Evolutionary conservation across 2,329 filamentous ascomycete genomes (phyloP).

Genomic region (Plenodomus lindquistii): DNA sequence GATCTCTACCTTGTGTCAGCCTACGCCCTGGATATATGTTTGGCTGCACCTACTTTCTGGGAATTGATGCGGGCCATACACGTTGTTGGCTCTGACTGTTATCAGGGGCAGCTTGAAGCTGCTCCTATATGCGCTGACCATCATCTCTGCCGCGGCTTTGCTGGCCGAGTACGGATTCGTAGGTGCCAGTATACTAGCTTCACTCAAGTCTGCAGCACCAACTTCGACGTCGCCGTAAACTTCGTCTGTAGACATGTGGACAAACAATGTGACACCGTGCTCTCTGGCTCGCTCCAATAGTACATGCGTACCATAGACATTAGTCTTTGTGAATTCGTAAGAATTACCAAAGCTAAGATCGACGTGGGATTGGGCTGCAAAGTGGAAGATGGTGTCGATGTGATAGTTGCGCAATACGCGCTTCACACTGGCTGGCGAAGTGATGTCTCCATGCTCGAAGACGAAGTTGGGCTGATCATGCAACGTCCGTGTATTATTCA

Average conservation of each 20-base stretch:
- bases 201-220: constrained; percentile 70
- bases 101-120: constrained; percentile 80
- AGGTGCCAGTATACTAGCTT: constrained; percentile 74
- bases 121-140: constrained; percentile 84
- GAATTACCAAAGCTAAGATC: constrained; percentile 83
- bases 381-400: constrained; percentile 81
- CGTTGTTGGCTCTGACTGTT: constrained; percentile 81
- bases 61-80: constrained; percentile 83
- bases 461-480: constrained; percentile 71
- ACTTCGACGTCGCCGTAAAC: constrained; percentile 81
- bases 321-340: constrained; percentile 78
- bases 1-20: constrained; percentile 62
- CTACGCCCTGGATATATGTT: no score
- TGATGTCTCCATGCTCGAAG: constrained; percentile 81
- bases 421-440: constrained; percentile 69
- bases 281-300: constrained; percentile 77
- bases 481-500: constrained; percentile 76
- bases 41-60: constrained; percentile 69
- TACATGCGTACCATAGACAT: constrained; percentile 83
- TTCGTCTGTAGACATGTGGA: constrained; percentile 84
- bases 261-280: constrained; percentile 71
- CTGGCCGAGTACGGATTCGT: constrained; percentile 82
- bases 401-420: constrained; percentile 70
- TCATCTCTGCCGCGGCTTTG: constrained; percentile 82
- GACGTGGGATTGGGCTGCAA: constrained; percentile 84